These are phyloP conservation scores for Tylopilus subfusipes DNA, from an alignment of 768 basidiomycete genomes.

Conservation along the genomic window DNA sequence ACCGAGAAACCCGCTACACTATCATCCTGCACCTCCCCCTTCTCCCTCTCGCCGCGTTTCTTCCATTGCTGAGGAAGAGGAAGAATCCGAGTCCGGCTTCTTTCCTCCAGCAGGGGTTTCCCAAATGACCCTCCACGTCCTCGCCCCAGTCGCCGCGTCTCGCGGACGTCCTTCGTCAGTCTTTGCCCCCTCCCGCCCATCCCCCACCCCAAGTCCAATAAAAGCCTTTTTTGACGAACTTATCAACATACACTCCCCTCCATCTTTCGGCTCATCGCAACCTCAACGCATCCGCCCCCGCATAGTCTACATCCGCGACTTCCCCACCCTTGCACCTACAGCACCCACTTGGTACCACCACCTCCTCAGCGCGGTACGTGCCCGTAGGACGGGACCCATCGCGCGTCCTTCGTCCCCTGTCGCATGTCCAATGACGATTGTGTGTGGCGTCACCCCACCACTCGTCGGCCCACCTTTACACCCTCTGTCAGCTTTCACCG, in stretches of 20 bases:
- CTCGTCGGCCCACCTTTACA: conserved; percentile 47
- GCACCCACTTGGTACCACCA: conserved; percentile 79
- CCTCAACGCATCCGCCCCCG: conserved; percentile 47
- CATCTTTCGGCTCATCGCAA: conserved; percentile 26
- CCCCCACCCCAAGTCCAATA: conserved; percentile 50
- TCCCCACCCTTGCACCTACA: conserved; percentile 67
- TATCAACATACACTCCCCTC: conserved; percentile 53
- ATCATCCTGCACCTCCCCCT: conserved; percentile 36
- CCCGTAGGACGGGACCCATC: conserved; percentile 65
- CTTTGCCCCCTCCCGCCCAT: conserved; percentile 39
- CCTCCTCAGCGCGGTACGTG: conserved; percentile 73
- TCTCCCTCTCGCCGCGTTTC: conserved; percentile 27
- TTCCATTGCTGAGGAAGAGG: conserved; percentile 38
- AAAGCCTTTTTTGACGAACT: conserved; percentile 76
- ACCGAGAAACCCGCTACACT: conserved; percentile 74
- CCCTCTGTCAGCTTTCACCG: conserved; percentile 7
- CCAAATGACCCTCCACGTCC: conserved; percentile 47
- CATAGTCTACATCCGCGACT: conserved; percentile 82
- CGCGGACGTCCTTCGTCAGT: conserved; percentile 34
- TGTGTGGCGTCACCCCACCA: conserved; percentile 84
- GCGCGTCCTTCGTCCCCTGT: conserved; percentile 58
- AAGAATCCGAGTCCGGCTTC: conserved; percentile 48
- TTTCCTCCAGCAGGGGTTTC: conserved; percentile 34
- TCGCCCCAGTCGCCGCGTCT: conserved; percentile 34
- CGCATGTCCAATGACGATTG: conserved; percentile 69